Base-by-base conservation (phyloP, 495 filamentous ascomycete species). In the Parathielavia appendiculata region DNA sequence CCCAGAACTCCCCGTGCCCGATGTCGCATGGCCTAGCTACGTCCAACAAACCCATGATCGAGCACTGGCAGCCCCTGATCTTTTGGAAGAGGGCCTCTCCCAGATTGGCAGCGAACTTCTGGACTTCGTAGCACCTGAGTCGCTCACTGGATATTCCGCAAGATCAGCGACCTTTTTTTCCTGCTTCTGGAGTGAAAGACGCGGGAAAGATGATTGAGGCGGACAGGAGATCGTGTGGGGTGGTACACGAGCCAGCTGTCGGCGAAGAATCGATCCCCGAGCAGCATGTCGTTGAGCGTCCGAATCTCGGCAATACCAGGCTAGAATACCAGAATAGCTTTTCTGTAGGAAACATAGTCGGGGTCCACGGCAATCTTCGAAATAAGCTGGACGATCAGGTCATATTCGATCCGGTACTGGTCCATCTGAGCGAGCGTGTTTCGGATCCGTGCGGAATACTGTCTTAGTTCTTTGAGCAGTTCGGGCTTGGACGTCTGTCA, bases 271-370 rank as follows among this genome's bases (percentile, higher is more conserved):
- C 82, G 82, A 63, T 93, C 84, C 1, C 85, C 81, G 6, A 85
- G 63, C 12, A 98, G 76, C 63, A 92, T 83, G 59, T 95, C 89
- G 67, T 95, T 91, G 40, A 97, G 70, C 26, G 86, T 83, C 56
- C 92, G 81, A 62, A 98, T 98, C 67, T 98, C 93, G 16, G 86
- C 91, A 63, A 97, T 88, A 61, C 93, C 93, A 20, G 93, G 93
- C 56, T 97, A 76, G 69, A 98, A 98, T n/a, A 97, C 80, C 17
- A 98, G 69, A 22, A 97, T 91, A 1, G 93, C 92, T 67, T 88
- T 91, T 75, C 91, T 96, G 69, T 87, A 96, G 35, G 75, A 69
- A 17, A 69, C 64, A 70, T 90, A 86, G 0, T 79, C 70, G 6
- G 83, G 81, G 41, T 86, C 81, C 1, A 73, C 80, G 1, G 90